Evolutionary conservation across 148 eudicot genomes (phyloP), one percentile per base, ranked within the genome.

Genomic region (Heliamphora exappendiculata): DNA sequence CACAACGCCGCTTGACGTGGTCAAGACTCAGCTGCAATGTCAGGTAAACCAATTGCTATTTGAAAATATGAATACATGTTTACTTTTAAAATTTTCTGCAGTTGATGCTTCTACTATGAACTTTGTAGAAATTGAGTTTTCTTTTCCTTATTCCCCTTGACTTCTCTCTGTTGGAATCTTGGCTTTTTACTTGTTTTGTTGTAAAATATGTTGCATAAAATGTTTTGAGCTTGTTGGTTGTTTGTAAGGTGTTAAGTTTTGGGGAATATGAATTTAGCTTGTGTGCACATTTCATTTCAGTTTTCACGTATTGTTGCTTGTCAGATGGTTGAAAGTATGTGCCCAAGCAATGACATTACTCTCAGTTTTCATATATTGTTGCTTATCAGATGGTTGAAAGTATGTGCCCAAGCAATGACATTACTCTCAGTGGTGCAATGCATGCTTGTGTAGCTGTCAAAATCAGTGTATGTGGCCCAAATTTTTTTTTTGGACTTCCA

Each of bases 1-100:
- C 11, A 94, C 98, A 0, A 92, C 98, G 17, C 98, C 98, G 0
- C 81, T 94, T 70, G 98, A 94, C 84, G 98, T 94, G 70, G 98
- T 94, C 44, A 94, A 94, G 87, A 94, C 98, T 34, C 97, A 92
- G 84, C 85, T 94, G 72, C 98, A 94, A 60, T 94, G 98, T 76
- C 98, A 94, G 96, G 98, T 94, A 55, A 33, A 22, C 4, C 17
- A 22, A 20, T 71, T 19, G 1, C 10, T 44, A 62, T 26, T 55
- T 47, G 13, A 14, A 49, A 11, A 45, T 12, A 12, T 69, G 9
- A 47, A 70, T 14, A 16, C 4, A n/a, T n/a, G 4, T 2, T 58
- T 13, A 10, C 24, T 60, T 22, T 13, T 3, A 12, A 58, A 1
- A 2, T 14, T 62, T 28, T 29, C 6, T 36, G 44, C 14, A 64